A percentile compares a stretch with the other conserved stretches of the same genome.
Evolutionary conservation across 2,329 filamentous ascomycete species (phyloP).

Genomic region (Arthrobotrys megalospora): DNA sequence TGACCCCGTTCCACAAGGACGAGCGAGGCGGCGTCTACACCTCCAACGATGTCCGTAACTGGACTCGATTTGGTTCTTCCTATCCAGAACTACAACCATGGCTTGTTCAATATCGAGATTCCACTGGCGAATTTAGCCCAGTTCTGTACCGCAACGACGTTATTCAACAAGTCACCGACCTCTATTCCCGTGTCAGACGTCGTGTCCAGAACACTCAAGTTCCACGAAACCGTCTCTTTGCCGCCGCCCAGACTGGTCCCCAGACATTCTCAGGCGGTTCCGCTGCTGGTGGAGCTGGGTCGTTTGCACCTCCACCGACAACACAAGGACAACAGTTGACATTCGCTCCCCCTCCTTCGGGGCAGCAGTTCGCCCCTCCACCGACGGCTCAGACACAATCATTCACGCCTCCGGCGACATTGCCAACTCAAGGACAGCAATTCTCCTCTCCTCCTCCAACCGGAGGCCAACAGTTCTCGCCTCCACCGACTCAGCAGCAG

Average conservation of each 20-base stretch:
- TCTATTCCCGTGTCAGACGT: constrained; percentile 45
- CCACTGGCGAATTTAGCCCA: constrained; percentile 43
- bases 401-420: constrained; percentile 31
- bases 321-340: constrained; percentile 29
- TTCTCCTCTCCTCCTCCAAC: constrained; percentile 33
- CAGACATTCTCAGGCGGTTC: constrained; percentile 8
- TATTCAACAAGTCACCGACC: constrained; percentile 43
- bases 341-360: constrained; percentile 27
- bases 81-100: constrained; percentile 58
- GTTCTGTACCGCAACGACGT: constrained; percentile 48
- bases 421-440: constrained; percentile 28
- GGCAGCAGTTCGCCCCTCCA: constrained; percentile 32
- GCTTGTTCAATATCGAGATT: constrained; percentile 45
- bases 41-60: constrained; percentile 51
- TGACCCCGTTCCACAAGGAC: constrained; percentile 54
- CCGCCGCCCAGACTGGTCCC: constrained; percentile 18
- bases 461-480: constrained; percentile 16
- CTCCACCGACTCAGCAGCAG: constrained; percentile 25
- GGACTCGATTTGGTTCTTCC: constrained; percentile 54
- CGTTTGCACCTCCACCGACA: constrained; percentile 41
- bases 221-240: constrained; percentile 53
- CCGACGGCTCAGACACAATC: constrained; percentile 20
- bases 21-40: constrained; percentile 20
- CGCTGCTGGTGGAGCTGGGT: not conserved
- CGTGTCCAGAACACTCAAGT: constrained; percentile 48